Base-by-base conservation (phyloP, 768 basidiomycete genomes). In the Albatrellus ellisii region DNA sequence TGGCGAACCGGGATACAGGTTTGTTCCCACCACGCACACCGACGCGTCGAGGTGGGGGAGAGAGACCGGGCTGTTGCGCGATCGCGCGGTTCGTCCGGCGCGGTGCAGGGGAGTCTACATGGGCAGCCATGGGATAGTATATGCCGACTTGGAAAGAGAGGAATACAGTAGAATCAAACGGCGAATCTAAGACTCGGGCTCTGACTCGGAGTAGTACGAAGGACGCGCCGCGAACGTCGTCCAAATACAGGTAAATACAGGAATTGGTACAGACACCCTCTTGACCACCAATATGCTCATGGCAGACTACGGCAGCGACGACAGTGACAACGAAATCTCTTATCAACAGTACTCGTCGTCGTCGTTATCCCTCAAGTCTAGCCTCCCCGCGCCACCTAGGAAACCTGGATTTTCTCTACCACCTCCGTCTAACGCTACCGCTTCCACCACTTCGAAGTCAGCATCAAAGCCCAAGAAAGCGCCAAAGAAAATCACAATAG, bases 231-330 rank as follows among this genome's bases (percentile, higher is more conserved):
- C 36, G 42, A n/a, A 36, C 4, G 35, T 36, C 35, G n/a, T 21
- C 4, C 18, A 26, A 26, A 26, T 29, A 41, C 10, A n/a, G 8
- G 40, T 11, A 36, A 44, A 36, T 22, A 15, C 7, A 3, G 27
- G 29, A 25, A 33, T 6, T 20, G 22, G 20, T 41, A 15, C 10
- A 37, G 35, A 26, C 33, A 27, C 31, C 35, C 24, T 39, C 26
- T 11, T 28, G 26, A 7, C 37, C 29, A 9, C 33, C 52, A 53
- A 46, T 50, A 86, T 85, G 80, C 72, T 86, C 47, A 67, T 87
- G 45, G 82, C 80, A 52, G 73, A 68, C 65, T 86, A 87, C 52
- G 81, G 80, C 48, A 87, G 83, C 60, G 80, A 69, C 36, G 59
- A 81, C 49, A 70, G 64, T 53, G 77, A 74, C 44, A 61, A 64